Percentiles rank a stretch among this genome's conserved stretches.
phyloP scores from a whole-genome alignment of 352 stramenopile genomes.

The Phytophthora ohioensis region DNA sequence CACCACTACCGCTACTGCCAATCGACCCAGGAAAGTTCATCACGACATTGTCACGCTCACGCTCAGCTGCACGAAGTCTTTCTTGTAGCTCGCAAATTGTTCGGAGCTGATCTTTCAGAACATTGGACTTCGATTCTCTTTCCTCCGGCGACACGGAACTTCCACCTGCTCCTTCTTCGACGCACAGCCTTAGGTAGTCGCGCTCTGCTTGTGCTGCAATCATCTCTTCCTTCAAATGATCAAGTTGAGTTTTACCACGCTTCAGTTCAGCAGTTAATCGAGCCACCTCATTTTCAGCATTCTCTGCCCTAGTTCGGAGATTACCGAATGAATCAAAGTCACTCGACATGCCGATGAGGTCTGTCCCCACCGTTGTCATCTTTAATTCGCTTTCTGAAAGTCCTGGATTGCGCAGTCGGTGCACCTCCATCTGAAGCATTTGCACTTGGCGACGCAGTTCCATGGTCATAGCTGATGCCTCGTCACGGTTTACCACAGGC shows the following conservation, averaged over 20 bases:
- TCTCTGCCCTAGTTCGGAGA: slow-evolving; percentile 77
- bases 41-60: slow-evolving; percentile 69
- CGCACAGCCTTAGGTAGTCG: slow-evolving; percentile 77
- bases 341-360: slow-evolving; percentile 70
- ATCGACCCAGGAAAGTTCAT: slow-evolving; percentile 42
- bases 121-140: slow-evolving; percentile 64
- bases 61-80: slow-evolving; percentile 71
- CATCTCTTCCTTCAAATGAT: slow-evolving; percentile 88
- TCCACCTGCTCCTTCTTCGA: slow-evolving; percentile 55
- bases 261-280: slow-evolving; percentile 81
- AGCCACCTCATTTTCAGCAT: slow-evolving; percentile 80
- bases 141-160: slow-evolving; percentile 44
- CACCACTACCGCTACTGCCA: slow-evolving; percentile 2
- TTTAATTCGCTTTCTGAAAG: slow-evolving; percentile 85
- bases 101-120: slow-evolving; percentile 82
- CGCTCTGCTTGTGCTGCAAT: slow-evolving; percentile 86
- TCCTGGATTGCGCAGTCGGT: slow-evolving; percentile 81
- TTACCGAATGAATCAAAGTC: slow-evolving; percentile 85
- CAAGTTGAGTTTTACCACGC: slow-evolving; percentile 78
- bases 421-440: slow-evolving; percentile 84
- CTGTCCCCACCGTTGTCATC: slow-evolving; percentile 62
- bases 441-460: slow-evolving; percentile 84
- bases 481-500: slow-evolving; percentile 86
- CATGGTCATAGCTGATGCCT: slow-evolving; percentile 73
- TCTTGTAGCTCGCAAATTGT: slow-evolving; percentile 86